Base-by-base conservation (phyloP, 805 yeast genomes). In the Candida maesae region DNA sequence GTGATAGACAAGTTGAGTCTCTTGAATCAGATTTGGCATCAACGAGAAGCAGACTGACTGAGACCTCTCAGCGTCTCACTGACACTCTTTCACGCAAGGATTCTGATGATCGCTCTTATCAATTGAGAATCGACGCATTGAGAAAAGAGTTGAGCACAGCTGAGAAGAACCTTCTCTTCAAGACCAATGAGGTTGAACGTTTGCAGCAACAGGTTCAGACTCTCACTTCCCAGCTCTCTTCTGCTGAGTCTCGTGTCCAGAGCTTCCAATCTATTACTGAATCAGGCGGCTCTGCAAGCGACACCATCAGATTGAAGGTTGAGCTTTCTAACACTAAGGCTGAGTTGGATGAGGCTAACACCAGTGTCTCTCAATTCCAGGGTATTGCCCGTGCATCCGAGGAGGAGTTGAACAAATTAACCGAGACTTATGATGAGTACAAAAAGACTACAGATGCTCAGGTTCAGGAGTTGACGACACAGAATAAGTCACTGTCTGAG, bases 361-460 rank as follows among this genome's bases (percentile, higher is more conserved):
- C 73, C n/a, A 78, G 73, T 51, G 71, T 76, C 9, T 69, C 69
- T n/a, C 80, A 82, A 49, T 75, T 81, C 56, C 76, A 79, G 42
- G 66, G 65, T n/a, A 70, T 86, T 30, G 79, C 89, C 0, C 62
- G 63, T 38, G 77, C 84, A 12, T 77, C 87, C 4, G 95, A 86
- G 54, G 76, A 74, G 38, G 78, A 89, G 5, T 66, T 86, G 28
- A 61, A 65, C 28, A 67, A 71, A 34, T 65, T 85, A 44, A 78
- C 76, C 21, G 64, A 65, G 16, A 66, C 81, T 1, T 82, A 73
- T 55, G 86, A 73, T 36, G 61, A 60, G 35, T 71, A 60, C 47
- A 73, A 70, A 47, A 44, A 47, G 9, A 36, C 47, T 2, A 41
- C 64, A 1, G 37, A 46, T 16, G 41, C 38, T 3, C 45, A 49